Evolutionary conservation across 139 green algal species (phyloP), one percentile per base, ranked within the genome.

Genomic region (Haematococcus lacustris): DNA sequence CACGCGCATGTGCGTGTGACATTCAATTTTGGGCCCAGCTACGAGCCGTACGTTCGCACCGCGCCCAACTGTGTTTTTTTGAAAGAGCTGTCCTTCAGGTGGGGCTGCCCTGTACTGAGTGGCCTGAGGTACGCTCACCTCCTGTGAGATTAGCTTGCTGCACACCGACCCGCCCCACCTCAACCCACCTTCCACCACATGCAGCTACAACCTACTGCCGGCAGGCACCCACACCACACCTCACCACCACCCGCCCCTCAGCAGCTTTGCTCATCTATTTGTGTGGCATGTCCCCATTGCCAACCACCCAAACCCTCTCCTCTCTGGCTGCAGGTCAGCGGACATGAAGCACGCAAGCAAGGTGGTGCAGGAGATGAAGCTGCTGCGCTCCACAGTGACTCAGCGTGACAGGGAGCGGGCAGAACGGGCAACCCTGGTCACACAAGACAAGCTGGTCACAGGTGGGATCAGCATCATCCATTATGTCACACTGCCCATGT

Each of bases 371-470:
- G 60, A 98, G 73, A 93, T 98, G 71, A 97, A 98, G 85, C 80
- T 91, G 38, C 78, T 98, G 76, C 84, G 89, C 51, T 84, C 78
- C 40, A 79, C 76, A 3, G 88, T 98, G 39, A 73, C 78, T 39
- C 79, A 90, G 78, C 76, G 88, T 0, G 94, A 99, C 73, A 97
- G 91, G 77, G 95, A 99, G 88, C 77, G 80, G 30, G 88, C 89
- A 3, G 95, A 99, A 82, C 71, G 95, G 1, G 94, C 93, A 1
- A 97, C 91, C 3, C 88, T 99, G 34, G 95, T 99, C 40, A 80
- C 83, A 62, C 95, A 99, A 79, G 95, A 99, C 78, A 90, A 89
- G 70, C 90, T 99, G 2, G 68, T 93, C 61, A 77, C 38, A 35
- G 60, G 60, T 40, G 40, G 32, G 60, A 40, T 67, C 30, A 39